Evolutionary conservation across 768 basidiomycete species (phyloP), one percentile per base, ranked within the genome.

Genomic region (Zangia roseola): DNA sequence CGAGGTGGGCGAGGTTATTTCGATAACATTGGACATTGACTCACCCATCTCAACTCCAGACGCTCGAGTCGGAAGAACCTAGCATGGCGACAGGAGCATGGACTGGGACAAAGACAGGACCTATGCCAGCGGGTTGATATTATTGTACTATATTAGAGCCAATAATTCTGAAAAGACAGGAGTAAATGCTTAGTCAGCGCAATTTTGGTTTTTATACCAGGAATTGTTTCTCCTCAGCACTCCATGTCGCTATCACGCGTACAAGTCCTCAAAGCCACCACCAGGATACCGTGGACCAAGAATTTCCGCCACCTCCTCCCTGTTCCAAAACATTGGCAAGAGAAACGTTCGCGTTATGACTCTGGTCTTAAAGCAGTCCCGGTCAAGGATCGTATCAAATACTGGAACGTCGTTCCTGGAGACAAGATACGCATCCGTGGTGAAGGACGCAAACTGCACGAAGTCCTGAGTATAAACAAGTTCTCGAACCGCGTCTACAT

Each of bases 381-480:
- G 12, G 76, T 80, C 10, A 74, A 76, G 49, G 84, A 90, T 59
- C 76, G 91, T 40, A 86, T 93, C 44, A 86, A 89, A 64, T 81
- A 80, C 62, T 93, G 91, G 91, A 93, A 92, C 61, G 79, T 93
- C 52, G 84, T 90, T 28, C 88, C 91, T 6, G 91, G 91, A 7
- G 91, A 93, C 71, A 79, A 77, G 45, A 81, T 93, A 60, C 79
- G 85, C 42, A 54, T 91, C 47, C 77, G 80, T 7, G 86, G 87
- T 21, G 84, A 89, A 65, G 72, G 74, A 52, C 73, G 74, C 23
- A 78, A 75, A 14, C 59, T 91, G 28, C 81, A 82, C 39, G 84
- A 91, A 61, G 88, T 93, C 30, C 68, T 81, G 50, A 81, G 78
- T 67, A 81, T 91, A 47, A 88, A 91, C 69, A 79, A 77, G 63